Evolutionary conservation across 495 filamentous ascomycete species (phyloP).

Genomic region (Penicillium maclennaniae): DNA sequence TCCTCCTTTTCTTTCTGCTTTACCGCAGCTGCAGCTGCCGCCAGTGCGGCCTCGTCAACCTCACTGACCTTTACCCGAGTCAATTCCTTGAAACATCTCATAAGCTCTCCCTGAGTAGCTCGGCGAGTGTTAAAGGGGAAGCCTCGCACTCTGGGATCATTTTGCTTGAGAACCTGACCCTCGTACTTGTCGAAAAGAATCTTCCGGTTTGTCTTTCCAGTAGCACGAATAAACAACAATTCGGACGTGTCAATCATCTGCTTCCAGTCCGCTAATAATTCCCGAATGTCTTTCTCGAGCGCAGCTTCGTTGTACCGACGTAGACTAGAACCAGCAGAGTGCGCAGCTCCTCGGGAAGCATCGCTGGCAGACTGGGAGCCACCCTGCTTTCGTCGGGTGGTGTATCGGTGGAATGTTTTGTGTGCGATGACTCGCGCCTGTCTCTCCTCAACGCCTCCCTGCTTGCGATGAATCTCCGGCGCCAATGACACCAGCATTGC

Average conservation of each 20-base stretch:
- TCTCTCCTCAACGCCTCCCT: slow-evolving; percentile 66
- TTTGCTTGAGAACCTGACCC: slow-evolving; percentile 72
- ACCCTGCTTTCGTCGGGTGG: slow-evolving; percentile 92
- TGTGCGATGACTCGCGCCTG: slow-evolving; percentile 85
- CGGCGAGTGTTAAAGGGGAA: slow-evolving; percentile 96
- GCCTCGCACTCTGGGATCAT: slow-evolving; percentile 78
- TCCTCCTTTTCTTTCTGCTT: slow-evolving; percentile 23
- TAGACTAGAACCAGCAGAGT: slow-evolving; percentile 87
- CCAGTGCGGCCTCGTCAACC: slow-evolving; percentile 58
- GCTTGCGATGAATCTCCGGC: slow-evolving; percentile 69
- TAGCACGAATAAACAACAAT: slow-evolving; percentile 83
- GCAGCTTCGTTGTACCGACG: slow-evolving; percentile 93
- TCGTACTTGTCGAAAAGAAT: slow-evolving; percentile 91
- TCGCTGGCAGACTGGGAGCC: slow-evolving; percentile 92
- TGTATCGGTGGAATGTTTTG: slow-evolving; percentile 97
- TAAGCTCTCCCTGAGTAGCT: slow-evolving; percentile 89
- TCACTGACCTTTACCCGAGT: slow-evolving; percentile 81
- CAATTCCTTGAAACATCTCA: slow-evolving; percentile 88
- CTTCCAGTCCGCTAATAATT: slow-evolving; percentile 76
- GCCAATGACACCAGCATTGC: slow-evolving; percentile 90
- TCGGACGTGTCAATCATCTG: slow-evolving; percentile 76
- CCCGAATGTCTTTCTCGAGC: slow-evolving; percentile 75
- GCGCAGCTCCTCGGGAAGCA: slow-evolving; percentile 81
- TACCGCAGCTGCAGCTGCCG: slow-evolving; percentile 38
- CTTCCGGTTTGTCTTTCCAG: slow-evolving; percentile 75